These are phyloP conservation scores for Amphirosellinia nigrospora DNA, from an alignment of 495 filamentous ascomycete species.

Conservation along the genomic window DNA sequence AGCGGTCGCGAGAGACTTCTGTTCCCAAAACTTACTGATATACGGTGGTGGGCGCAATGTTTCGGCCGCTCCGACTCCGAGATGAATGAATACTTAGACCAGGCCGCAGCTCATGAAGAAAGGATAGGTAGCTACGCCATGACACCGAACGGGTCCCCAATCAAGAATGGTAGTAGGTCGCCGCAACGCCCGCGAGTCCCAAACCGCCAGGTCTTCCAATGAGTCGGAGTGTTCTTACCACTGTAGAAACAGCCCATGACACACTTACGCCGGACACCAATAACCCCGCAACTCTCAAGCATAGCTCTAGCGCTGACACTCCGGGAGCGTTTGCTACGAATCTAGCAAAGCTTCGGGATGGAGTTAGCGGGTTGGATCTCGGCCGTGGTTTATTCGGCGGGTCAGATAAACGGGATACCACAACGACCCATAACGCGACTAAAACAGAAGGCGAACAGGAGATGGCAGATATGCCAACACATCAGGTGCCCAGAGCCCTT, in stretches of 20 bases:
- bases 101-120: conserved; percentile 41
- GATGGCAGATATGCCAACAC: conserved; percentile 37
- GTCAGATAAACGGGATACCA: conserved; percentile 2
- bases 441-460: conserved; percentile 34
- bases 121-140: conserved; percentile 35
- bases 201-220: conserved; percentile 43
- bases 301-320: conserved; percentile 49
- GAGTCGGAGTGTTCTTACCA: conserved; percentile 50
- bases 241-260: conserved; percentile 49
- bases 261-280: conserved; percentile 44
- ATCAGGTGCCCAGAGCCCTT: background rate
- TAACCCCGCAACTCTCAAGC: conserved; percentile 40
- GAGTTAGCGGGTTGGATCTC: conserved; percentile 54
- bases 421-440: background rate
- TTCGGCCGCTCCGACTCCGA: conserved; percentile 87
- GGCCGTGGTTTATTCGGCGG: conserved; percentile 38
- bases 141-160: conserved; percentile 26
- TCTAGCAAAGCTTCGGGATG: conserved; percentile 50
- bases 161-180: conserved; percentile 29
- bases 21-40: conserved; percentile 69
- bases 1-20: conserved; percentile 82
- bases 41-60: conserved; percentile 90
- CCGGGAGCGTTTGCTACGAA: conserved; percentile 47
- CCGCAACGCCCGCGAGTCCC: conserved; percentile 36
- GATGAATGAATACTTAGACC: conserved; percentile 79